Evolutionary conservation across 1,284 basidiomycete genomes (phyloP).

Genomic region (Sanghuangporus baumii): DNA sequence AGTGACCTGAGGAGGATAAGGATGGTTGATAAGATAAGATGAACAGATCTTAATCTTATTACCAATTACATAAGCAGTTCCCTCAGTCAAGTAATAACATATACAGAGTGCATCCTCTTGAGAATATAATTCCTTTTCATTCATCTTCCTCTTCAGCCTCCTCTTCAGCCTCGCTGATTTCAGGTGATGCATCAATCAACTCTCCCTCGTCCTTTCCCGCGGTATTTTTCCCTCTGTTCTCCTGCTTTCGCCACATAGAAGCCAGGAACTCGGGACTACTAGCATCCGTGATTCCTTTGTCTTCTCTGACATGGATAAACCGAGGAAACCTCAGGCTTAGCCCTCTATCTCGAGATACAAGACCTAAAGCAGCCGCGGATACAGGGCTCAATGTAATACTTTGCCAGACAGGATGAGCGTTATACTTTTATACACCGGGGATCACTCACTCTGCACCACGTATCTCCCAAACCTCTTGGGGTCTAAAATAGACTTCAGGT

Average conservation of each 20-base stretch:
- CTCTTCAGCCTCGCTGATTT: slow-evolving; percentile 28
- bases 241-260: slow-evolving; percentile 63
- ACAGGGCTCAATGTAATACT: slow-evolving; percentile 88
- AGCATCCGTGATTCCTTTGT: slow-evolving; percentile 75
- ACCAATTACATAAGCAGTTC: neutral
- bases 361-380: slow-evolving; percentile 73
- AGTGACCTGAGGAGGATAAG: neutral
- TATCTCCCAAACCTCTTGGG: slow-evolving; percentile 88
- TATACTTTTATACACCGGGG: neutral
- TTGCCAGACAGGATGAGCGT: neutral
- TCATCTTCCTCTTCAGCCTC: slow-evolving; percentile 25
- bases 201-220: slow-evolving; percentile 48
- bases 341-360: slow-evolving; percentile 65
- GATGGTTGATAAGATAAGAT: neutral
- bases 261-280: slow-evolving; percentile 72
- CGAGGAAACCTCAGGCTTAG: slow-evolving; percentile 86
- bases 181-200: slow-evolving; percentile 42
- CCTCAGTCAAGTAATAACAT: neutral
- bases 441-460: slow-evolving; percentile 76
- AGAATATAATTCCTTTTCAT: neutral
- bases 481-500: slow-evolving; percentile 83
- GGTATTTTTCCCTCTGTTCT: slow-evolving; percentile 34
- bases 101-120: neutral
- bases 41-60: neutral
- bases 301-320: slow-evolving; percentile 75